Percentiles rank a stretch among this genome's conserved stretches.
These are phyloP conservation scores for Pythium inflatum DNA, from an alignment of 352 stramenopile species.

Conservation along the genomic window DNA sequence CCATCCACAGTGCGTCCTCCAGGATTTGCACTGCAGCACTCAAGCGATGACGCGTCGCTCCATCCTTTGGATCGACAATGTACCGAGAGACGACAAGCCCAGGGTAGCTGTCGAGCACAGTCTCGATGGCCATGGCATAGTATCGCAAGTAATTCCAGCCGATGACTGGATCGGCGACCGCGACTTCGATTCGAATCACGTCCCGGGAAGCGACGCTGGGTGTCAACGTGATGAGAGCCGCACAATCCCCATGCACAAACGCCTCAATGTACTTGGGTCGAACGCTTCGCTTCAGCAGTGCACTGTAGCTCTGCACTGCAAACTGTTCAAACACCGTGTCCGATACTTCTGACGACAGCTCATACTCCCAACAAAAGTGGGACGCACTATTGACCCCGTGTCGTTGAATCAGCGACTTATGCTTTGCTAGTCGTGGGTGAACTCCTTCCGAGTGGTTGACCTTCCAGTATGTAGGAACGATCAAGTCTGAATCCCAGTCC, in stretches of 20 bases:
- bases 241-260: slow-evolving; percentile 18
- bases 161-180: neutral
- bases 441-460: too few species aligned
- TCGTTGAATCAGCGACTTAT: too few species aligned
- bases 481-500: slow-evolving; percentile 29
- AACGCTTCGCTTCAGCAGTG: slow-evolving; percentile 7
- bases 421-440: too few species aligned
- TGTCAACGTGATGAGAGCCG: slow-evolving; percentile 15
- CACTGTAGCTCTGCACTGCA: slow-evolving; percentile 31
- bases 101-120: slow-evolving; percentile 25
- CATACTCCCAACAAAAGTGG: slow-evolving; percentile 31
- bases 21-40: slow-evolving; percentile 17
- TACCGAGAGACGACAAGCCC: slow-evolving; percentile 15
- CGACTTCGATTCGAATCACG: slow-evolving; percentile 18
- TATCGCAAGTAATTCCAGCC: slow-evolving; percentile 20
- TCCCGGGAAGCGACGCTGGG: slow-evolving; percentile 6
- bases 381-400: too few species aligned
- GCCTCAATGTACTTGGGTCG: slow-evolving; percentile 25
- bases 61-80: slow-evolving; percentile 20
- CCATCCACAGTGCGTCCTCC: slow-evolving; percentile 13
- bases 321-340: slow-evolving; percentile 36
- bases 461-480: slow-evolving; percentile 33
- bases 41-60: slow-evolving; percentile 6
- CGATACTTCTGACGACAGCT: slow-evolving; percentile 17
- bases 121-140: slow-evolving; percentile 29